Evolutionary conservation across 164 flowering plant genomes (phyloP).

Genomic region (Malania oleifera): DNA sequence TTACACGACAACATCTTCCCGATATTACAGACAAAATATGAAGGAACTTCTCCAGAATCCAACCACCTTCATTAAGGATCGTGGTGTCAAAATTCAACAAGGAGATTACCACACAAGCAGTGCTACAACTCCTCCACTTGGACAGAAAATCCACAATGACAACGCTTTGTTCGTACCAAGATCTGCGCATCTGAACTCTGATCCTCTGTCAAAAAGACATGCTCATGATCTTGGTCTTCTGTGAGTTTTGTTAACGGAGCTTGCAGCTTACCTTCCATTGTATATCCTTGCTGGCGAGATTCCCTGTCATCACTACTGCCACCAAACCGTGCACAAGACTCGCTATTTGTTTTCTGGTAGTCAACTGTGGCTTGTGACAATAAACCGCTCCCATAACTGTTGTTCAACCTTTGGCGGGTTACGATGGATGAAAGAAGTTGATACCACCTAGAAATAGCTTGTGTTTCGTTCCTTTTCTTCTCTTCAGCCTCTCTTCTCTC

Average conservation of each 20-base stretch:
- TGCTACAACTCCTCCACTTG: constrained; percentile 76
- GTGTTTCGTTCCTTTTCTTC: constrained; percentile 61
- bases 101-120: not conserved
- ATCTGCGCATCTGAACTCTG: constrained; percentile 51
- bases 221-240: constrained; percentile 69
- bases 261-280: constrained; percentile 7
- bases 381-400: constrained; percentile 35
- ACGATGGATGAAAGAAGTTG: constrained; percentile 89
- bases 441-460: constrained; percentile 79
- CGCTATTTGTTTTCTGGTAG: constrained; percentile 9
- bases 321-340: not conserved
- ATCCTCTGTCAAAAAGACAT: constrained; percentile 56
- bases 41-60: too few species aligned
- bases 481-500: constrained; percentile 69
- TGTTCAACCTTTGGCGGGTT: constrained; percentile 69
- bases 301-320: constrained; percentile 11
- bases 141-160: constrained; percentile 80
- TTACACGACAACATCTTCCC: too few species aligned
- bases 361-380: constrained; percentile 16
- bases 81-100: too few species aligned
- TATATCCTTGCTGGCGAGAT: constrained; percentile 13
- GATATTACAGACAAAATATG: too few species aligned
- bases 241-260: not conserved
- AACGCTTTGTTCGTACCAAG: constrained; percentile 53
- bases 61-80: too few species aligned